Percentiles rank a stretch among this genome's conserved stretches.
These are phyloP conservation scores for Vaccinium corymbosum DNA, from an alignment of 148 eudicot species.

Conservation along the genomic window DNA sequence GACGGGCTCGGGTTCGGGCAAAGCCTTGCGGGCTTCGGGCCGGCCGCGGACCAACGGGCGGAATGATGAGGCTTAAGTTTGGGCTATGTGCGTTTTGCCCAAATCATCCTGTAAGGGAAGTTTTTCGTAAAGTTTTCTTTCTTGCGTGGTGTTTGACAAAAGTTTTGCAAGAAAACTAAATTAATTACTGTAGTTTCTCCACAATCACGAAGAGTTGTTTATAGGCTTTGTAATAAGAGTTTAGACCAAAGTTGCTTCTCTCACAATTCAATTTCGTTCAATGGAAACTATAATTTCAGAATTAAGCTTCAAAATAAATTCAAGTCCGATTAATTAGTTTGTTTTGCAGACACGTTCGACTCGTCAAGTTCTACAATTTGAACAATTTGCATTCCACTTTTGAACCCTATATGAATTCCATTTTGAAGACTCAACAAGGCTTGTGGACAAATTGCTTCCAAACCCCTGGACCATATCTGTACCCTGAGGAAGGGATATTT, in stretches of 20 bases:
- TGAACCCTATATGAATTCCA: not conserved
- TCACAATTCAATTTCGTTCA: too few species aligned
- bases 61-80: too few species aligned
- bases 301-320: not conserved
- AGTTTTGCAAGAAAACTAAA: not conserved
- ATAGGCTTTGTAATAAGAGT: too few species aligned
- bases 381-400: not conserved
- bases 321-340: not conserved
- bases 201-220: not conserved
- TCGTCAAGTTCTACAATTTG: not conserved
- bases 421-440: not conserved
- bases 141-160: not conserved
- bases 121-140: too few species aligned
- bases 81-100: too few species aligned
- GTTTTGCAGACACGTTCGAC: not conserved
- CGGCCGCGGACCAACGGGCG: too few species aligned
- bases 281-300: too few species aligned
- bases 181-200: too few species aligned
- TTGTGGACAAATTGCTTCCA: not conserved
- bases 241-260: not conserved
- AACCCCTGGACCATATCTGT: not conserved
- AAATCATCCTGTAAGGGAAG: too few species aligned
- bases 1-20: too few species aligned
- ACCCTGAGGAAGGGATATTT: not conserved
- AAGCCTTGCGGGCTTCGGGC: too few species aligned